Evolutionary conservation across 2,329 filamentous ascomycete species (phyloP).

Genomic region (Aspergillus ochraceus): DNA sequence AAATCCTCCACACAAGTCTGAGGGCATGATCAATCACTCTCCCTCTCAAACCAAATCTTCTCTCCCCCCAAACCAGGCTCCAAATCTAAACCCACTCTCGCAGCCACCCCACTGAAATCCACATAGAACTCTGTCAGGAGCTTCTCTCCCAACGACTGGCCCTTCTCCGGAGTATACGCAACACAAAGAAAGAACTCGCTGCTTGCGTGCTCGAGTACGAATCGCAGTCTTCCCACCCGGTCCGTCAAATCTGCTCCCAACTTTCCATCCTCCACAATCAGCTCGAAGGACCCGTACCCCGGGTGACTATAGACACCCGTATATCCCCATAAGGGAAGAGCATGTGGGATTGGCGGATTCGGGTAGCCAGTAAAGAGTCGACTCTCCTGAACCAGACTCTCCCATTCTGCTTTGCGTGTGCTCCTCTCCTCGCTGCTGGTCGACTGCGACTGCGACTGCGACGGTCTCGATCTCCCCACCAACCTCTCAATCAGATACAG

Average conservation of each 20-base stretch:
- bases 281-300: conserved; percentile 3
- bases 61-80: conserved; percentile 14
- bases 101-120: conserved; percentile 4
- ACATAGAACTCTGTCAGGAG: conserved; percentile 17
- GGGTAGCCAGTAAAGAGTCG: conserved; percentile 15
- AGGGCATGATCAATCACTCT: too few relatives aligned
- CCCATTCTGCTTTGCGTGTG: background rate
- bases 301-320: conserved; percentile 18
- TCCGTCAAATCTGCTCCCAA: conserved; percentile 16
- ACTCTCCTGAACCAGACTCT: background rate
- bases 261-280: conserved; percentile 1
- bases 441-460: background rate
- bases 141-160: background rate
- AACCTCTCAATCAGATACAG: conserved; percentile 16
- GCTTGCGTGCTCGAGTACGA: conserved; percentile 17
- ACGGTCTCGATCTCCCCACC: conserved; percentile 2
- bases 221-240: conserved; percentile 2
- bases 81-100: conserved; percentile 14
- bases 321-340: conserved; percentile 16
- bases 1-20: too few relatives aligned
- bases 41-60: conserved; percentile 20
- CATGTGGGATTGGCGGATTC: conserved; percentile 7
- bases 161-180: background rate
- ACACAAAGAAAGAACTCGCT: conserved; percentile 21
- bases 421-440: too few relatives aligned